Percentiles rank a stretch among this genome's conserved stretches.
Conservation (phyloP, 108 stramenopile species). For the Craspedostauros australis region DNA sequence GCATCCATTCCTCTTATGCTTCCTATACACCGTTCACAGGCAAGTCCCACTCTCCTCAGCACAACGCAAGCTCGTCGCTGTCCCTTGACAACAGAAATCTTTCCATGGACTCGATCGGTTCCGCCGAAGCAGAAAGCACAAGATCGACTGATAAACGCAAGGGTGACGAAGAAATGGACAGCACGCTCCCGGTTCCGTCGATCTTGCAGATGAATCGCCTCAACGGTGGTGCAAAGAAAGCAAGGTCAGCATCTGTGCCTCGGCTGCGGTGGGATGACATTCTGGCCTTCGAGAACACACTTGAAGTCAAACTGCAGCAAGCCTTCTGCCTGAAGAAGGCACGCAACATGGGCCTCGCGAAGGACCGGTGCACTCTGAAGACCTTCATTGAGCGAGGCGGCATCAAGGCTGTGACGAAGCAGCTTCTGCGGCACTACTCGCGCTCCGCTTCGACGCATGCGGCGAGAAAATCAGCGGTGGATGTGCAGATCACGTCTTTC, state of each 20-base stretch:
- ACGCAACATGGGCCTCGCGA: constrained; percentile 45
- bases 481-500: constrained; percentile 39
- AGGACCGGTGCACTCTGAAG: constrained; percentile 16
- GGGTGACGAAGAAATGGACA: background rate
- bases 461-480: constrained; percentile 9
- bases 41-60: background rate
- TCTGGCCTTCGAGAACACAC: constrained; percentile 46
- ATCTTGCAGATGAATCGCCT: constrained; percentile 35
- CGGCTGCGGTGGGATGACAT: constrained; percentile 26
- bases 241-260: background rate
- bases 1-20: constrained; percentile 37
- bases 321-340: constrained; percentile 55
- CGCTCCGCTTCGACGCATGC: constrained; percentile 5
- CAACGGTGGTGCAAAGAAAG: constrained; percentile 32
- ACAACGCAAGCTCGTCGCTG: background rate
- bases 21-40: constrained; percentile 36
- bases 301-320: constrained; percentile 58
- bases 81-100: no score
- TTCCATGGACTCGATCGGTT: no score
- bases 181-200: constrained; percentile 27
- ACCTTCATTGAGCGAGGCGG: constrained; percentile 50
- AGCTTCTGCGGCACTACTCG: constrained; percentile 45
- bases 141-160: constrained; percentile 4
- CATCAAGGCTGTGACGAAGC: constrained; percentile 43
- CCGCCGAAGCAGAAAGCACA: constrained; percentile 1